Percentiles rank a stretch among this genome's conserved stretches.
Conservation (phyloP, 164 flowering plant species). For the Hamamelis virginiana region DNA sequence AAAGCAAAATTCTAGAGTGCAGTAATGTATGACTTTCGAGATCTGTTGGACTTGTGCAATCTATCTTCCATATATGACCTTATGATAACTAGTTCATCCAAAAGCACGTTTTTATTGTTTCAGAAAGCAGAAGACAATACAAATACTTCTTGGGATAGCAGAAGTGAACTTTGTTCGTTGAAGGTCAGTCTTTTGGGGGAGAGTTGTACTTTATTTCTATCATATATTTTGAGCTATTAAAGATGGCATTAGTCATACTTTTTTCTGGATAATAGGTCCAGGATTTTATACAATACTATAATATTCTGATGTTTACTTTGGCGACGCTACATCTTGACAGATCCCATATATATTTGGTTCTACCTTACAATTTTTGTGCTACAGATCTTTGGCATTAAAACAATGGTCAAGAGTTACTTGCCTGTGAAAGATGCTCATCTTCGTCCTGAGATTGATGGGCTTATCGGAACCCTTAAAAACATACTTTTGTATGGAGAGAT, state of each 20-base stretch:
- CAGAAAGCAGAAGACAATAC: conserved; percentile 55
- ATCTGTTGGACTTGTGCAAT: neutral
- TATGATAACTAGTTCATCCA: neutral
- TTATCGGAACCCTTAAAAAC: conserved; percentile 61
- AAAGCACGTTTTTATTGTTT: conserved; percentile 12
- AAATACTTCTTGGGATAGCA: conserved; percentile 64
- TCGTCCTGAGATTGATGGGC: conserved; percentile 70
- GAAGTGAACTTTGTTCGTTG: conserved; percentile 79
- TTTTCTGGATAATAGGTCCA: conserved; percentile 4
- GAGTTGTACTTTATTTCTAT: conserved; percentile 9
- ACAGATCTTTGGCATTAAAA: conserved; percentile 83
- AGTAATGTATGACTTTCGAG: conserved; percentile 49
- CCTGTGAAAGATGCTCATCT: conserved; percentile 91
- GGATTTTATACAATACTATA: conserved; percentile 1
- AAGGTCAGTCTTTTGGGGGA: conserved; percentile 58
- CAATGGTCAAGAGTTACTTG: conserved; percentile 89
- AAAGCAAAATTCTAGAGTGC: conserved; percentile 51
- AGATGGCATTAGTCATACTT: neutral
- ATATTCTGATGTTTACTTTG: neutral
- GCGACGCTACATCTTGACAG: neutral
- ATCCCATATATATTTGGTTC: neutral
- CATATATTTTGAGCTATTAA: conserved; percentile 6
- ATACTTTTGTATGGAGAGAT: conserved; percentile 76
- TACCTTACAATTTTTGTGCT: conserved; percentile 3
- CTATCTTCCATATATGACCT: neutral